A percentile compares a stretch with the other conserved stretches of the same genome.
Conservation (phyloP, 208 protist species). For the Acanthamoeba castellanii region DNA sequence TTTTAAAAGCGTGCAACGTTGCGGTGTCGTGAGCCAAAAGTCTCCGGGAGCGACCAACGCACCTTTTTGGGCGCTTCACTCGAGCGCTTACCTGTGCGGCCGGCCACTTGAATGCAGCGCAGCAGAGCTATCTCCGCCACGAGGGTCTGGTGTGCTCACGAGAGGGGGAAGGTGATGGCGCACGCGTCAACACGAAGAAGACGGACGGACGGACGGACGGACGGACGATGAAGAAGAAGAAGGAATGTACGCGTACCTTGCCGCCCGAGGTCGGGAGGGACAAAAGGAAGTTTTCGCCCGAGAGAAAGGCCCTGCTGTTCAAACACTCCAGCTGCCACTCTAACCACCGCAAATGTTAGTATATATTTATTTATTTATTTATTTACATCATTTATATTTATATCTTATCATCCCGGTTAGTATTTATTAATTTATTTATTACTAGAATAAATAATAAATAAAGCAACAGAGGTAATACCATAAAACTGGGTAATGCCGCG, state of each 20-base stretch:
- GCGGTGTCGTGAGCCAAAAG: neutral
- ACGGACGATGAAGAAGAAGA: too few species aligned
- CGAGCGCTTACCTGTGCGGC: neutral
- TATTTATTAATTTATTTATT: too few species aligned
- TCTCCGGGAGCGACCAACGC: neutral
- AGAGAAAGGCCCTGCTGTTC: constrained; percentile 2
- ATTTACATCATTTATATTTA: too few species aligned
- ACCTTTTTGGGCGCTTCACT: too few species aligned
- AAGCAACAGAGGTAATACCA: neutral
- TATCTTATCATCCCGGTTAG: too few species aligned
- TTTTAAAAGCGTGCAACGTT: neutral
- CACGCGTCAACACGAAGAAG: neutral
- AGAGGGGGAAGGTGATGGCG: neutral
- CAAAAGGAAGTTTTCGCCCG: constrained; percentile 1
- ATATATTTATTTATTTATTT: too few species aligned
- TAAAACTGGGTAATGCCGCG: constrained; percentile 26
- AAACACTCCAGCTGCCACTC: constrained; percentile 18
- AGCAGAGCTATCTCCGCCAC: constrained; percentile 17
- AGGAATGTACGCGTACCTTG: neutral
- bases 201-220: neutral
- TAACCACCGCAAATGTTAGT: neutral
- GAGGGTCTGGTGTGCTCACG: neutral
- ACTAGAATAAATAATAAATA: too few species aligned
- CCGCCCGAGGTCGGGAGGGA: constrained; percentile 8
- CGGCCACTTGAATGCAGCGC: neutral